Evolutionary conservation across 345 rosid genomes (phyloP).

Genomic region (Citrus trifoliata): DNA sequence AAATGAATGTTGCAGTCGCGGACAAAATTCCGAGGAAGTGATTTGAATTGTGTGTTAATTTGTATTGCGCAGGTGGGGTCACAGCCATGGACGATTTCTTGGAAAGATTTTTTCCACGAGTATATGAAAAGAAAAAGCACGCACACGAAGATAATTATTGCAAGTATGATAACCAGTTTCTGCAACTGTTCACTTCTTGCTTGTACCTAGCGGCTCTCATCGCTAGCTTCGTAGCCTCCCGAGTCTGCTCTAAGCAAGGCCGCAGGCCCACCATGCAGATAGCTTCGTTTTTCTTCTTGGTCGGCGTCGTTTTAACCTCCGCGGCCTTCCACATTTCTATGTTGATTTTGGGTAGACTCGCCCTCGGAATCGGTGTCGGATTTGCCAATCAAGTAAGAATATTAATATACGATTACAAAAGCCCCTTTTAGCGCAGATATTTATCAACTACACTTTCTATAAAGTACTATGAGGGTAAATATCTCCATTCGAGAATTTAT

Average conservation of each 20-base stretch:
- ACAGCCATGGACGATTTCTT: conserved; percentile 83
- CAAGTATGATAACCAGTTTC: conserved; percentile 53
- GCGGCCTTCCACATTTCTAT: conserved; percentile 37
- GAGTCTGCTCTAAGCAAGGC: conserved; percentile 42
- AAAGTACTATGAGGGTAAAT: too few species aligned
- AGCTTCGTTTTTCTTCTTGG: conserved; percentile 60
- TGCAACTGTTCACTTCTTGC: conserved; percentile 75
- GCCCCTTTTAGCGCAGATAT: too few species aligned
- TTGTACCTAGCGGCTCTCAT: conserved; percentile 69
- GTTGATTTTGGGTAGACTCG: conserved; percentile 62
- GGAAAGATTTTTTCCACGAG: conserved; percentile 52
- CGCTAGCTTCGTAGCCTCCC: conserved; percentile 59
- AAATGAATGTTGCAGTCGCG: too few species aligned
- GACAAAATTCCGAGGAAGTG: background rate
- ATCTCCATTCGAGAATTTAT: too few species aligned
- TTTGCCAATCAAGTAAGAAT: conserved; percentile 61
- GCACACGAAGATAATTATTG: conserved; percentile 71
- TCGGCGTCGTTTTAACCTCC: conserved; percentile 50
- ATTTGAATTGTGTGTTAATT: background rate
- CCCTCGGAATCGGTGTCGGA: conserved; percentile 69
- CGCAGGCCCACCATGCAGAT: conserved; percentile 73
- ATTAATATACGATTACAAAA: background rate
- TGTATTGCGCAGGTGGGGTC: conserved; percentile 58
- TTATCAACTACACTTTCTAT: too few species aligned
- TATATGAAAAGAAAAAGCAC: conserved; percentile 53